Conservation (phyloP, 2,329 filamentous ascomycete genomes). For the Periglandula ipomoeae region DNA sequence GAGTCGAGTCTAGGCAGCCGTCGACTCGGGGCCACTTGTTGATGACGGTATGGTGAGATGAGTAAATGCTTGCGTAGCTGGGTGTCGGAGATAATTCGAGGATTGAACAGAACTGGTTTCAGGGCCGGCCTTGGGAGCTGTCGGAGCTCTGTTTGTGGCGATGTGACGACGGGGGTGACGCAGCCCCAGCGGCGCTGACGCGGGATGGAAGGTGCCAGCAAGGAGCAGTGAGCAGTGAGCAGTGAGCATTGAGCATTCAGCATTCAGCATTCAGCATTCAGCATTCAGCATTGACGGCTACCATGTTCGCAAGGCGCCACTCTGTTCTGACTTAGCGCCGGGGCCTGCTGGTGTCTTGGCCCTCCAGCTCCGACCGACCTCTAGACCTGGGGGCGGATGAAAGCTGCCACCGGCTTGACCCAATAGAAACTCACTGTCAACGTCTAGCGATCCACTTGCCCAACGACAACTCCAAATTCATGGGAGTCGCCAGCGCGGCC, state of each 20-base stretch:
- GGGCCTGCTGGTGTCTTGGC: background rate
- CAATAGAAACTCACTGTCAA: background rate
- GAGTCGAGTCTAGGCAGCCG: background rate
- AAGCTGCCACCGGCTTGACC: background rate
- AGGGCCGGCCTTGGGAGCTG: background rate
- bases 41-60: background rate
- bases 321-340: too few species aligned
- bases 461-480: background rate
- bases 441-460: background rate
- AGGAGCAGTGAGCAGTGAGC: background rate
- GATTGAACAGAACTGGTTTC: too few species aligned
- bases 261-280: too few species aligned
- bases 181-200: background rate
- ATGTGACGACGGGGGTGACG: background rate
- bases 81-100: background rate
- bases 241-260: background rate
- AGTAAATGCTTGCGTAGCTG: background rate
- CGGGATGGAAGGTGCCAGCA: background rate
- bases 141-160: background rate
- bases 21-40: background rate
- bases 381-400: too few species aligned
- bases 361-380: too few species aligned
- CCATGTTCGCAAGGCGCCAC: too few species aligned
- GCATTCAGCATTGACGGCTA: too few species aligned
- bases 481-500: too few species aligned